A percentile compares a stretch with the other conserved stretches of the same genome.
phyloP scores from a whole-genome alignment of 2,329 filamentous ascomycete species.

The Fusarium liriodendri region DNA sequence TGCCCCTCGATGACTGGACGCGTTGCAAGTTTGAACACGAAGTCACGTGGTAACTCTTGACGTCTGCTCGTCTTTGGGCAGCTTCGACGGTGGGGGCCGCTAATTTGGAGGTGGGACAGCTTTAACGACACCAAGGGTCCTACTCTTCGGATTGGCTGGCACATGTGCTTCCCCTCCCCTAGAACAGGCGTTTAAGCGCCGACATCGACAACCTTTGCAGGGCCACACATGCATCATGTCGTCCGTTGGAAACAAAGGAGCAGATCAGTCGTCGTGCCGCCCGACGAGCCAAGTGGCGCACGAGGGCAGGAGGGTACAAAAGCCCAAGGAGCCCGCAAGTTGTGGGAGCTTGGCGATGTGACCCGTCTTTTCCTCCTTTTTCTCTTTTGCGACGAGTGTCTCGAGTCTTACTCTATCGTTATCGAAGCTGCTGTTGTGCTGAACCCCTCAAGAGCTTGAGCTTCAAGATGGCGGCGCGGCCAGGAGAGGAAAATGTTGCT shows the following conservation, averaged over 20 bases:
- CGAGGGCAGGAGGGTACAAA: conserved; percentile 39
- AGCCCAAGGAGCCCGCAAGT: conserved; percentile 36
- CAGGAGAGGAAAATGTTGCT: conserved; percentile 63
- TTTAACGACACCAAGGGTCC: conserved; percentile 42
- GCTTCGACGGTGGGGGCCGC: conserved; percentile 35
- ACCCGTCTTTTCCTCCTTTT: conserved; percentile 1
- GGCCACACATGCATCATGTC: conserved; percentile 41
- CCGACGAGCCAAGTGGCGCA: conserved; percentile 37
- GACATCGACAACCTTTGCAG: conserved; percentile 39
- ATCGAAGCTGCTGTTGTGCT: not conserved
- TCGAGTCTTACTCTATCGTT: not conserved
- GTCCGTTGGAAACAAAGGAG: conserved; percentile 37
- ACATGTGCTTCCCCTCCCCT: conserved; percentile 38
- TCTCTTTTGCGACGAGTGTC: conserved; percentile 20
- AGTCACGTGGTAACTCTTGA: conserved; percentile 32
- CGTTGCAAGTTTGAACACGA: conserved; percentile 35
- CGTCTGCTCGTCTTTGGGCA: not conserved
- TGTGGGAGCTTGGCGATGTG: conserved; percentile 18
- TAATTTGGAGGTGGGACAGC: conserved; percentile 40
- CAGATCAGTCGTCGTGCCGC: conserved; percentile 32
- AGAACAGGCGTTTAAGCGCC: conserved; percentile 46
- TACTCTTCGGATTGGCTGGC: conserved; percentile 36
- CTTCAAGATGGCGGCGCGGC: conserved; percentile 56
- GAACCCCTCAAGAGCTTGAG: conserved; percentile 5
- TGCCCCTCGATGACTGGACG: conserved; percentile 24